Conservation (phyloP, 345 rosid species). For the Xanthoceras sorbifolium region DNA sequence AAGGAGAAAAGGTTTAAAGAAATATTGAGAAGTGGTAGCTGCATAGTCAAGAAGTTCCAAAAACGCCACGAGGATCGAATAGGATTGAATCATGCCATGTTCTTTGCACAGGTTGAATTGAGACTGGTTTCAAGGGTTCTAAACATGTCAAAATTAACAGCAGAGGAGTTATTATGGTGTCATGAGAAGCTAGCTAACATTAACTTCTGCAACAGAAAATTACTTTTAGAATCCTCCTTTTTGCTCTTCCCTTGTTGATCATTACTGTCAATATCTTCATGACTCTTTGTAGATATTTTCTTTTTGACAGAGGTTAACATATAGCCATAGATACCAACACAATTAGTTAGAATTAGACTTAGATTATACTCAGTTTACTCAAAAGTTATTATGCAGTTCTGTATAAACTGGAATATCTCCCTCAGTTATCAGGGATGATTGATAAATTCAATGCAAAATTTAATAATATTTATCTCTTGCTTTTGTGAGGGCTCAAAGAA, state of each 20-base stretch:
- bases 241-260: slow-evolving; percentile 70
- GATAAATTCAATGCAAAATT: background rate
- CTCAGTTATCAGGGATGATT: background rate
- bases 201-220: slow-evolving; percentile 45
- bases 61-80: slow-evolving; percentile 41
- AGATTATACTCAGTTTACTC: background rate
- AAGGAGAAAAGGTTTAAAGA: slow-evolving; percentile 77
- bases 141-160: slow-evolving; percentile 56
- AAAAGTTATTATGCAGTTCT: background rate
- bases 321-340: background rate
- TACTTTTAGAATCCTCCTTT: slow-evolving; percentile 64
- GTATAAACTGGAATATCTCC: background rate
- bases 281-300: background rate
- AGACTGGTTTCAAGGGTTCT: slow-evolving; percentile 68
- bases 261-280: background rate
- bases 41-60: slow-evolving; percentile 60
- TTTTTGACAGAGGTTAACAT: background rate
- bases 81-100: slow-evolving; percentile 37
- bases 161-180: slow-evolving; percentile 81
- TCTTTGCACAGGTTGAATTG: slow-evolving; percentile 60
- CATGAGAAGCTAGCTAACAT: slow-evolving; percentile 59
- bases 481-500: background rate
- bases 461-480: background rate
- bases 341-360: background rate
- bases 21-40: slow-evolving; percentile 53